Evolutionary conservation across 2,329 filamentous ascomycete species (phyloP).

Genomic region (Alternaria gansuensis): DNA sequence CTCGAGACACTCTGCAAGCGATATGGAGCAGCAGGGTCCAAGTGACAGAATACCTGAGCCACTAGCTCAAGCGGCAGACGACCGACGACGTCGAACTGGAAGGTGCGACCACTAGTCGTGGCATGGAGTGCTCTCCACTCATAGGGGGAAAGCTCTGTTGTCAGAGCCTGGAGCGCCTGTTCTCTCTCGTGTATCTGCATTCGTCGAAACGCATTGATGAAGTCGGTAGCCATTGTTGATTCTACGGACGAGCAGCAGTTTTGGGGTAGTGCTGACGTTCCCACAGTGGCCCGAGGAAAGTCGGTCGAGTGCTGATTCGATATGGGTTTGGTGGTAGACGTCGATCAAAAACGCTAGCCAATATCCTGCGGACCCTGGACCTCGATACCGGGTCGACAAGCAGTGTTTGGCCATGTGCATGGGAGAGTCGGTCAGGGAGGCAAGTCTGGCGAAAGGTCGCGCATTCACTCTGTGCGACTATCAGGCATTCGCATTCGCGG

Average conservation of each 20-base stretch:
- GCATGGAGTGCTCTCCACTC: conserved; percentile 44
- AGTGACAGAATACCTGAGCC: conserved; percentile 45
- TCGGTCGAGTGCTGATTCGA: conserved; percentile 19
- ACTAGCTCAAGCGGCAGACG: conserved; percentile 52
- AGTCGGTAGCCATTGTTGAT: conserved; percentile 17
- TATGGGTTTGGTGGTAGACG: conserved; percentile 11
- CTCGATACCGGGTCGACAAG: conserved; percentile 1
- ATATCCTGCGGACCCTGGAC: conserved; percentile 9
- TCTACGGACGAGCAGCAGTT: conserved; percentile 3
- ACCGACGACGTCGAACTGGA: conserved; percentile 49
- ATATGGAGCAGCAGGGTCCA: conserved; percentile 44
- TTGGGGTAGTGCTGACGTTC: conserved; percentile 7
- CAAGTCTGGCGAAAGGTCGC: conserved; percentile 10
- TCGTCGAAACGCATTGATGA: conserved; percentile 32
- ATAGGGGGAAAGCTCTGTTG: conserved; percentile 37
- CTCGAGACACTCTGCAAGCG: conserved; percentile 45
- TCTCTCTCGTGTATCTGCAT: conserved; percentile 26
- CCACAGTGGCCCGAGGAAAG: conserved; percentile 11
- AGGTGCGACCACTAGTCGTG: conserved; percentile 31
- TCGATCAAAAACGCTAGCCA: conserved; percentile 4
- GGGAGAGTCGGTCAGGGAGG: background rate
- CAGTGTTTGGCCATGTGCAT: conserved; percentile 4
- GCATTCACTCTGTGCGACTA: background rate
- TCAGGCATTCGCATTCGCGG: conserved; percentile 1
- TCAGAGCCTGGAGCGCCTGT: conserved; percentile 38